Percentiles rank a stretch among this genome's conserved stretches.
Evolutionary conservation across 441 rosid species (phyloP).

Genomic region (Syzygium syzygioides): DNA sequence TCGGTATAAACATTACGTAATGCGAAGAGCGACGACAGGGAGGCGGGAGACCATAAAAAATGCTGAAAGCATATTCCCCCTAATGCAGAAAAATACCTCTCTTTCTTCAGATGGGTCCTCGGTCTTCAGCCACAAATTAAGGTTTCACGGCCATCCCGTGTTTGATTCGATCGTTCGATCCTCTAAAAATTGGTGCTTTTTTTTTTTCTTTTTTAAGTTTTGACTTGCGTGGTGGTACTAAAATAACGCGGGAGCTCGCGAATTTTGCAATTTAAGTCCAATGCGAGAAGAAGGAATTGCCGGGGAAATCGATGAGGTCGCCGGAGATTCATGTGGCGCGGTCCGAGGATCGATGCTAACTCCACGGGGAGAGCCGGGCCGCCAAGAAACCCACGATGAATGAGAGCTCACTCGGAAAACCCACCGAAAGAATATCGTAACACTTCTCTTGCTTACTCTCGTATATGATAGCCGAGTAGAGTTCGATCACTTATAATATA

Average conservation of each 20-base stretch:
- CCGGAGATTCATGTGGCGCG: background rate
- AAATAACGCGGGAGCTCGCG: background rate
- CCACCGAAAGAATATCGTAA: accelerated
- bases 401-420: background rate
- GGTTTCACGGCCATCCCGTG: background rate
- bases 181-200: background rate
- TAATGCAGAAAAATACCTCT: accelerated
- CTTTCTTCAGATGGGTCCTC: background rate
- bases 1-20: background rate
- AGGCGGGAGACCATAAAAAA: background rate
- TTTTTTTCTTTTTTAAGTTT: background rate
- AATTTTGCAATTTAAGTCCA: background rate
- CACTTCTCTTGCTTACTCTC: background rate
- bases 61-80: background rate
- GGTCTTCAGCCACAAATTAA: background rate
- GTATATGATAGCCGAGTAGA: background rate
- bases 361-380: accelerated
- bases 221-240: background rate
- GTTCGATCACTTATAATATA: background rate
- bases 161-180: background rate
- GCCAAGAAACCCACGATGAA: background rate
- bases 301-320: background rate
- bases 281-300: background rate
- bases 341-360: background rate
- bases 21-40: background rate